Conservation (phyloP, 495 filamentous ascomycete genomes). For the Penicillium daleae region DNA sequence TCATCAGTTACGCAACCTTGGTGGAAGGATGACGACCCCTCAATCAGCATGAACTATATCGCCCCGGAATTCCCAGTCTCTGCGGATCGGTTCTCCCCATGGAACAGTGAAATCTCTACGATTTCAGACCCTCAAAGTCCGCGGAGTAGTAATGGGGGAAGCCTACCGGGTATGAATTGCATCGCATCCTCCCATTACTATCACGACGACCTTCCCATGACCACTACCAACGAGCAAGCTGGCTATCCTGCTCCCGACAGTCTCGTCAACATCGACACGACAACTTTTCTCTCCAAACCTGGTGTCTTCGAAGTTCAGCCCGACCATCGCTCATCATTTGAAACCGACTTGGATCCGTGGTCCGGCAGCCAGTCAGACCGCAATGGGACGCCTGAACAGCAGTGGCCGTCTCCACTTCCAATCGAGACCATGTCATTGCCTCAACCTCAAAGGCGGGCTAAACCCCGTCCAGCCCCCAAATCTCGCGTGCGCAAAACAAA, state of each 20-base stretch:
- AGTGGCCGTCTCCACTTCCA: conserved; percentile 15
- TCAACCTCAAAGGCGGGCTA: conserved; percentile 7
- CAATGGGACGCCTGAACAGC: conserved; percentile 24
- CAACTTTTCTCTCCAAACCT: conserved; percentile 11
- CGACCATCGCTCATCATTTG: conserved; percentile 18
- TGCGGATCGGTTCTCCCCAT: conserved; percentile 20
- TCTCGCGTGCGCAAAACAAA: conserved; percentile 16
- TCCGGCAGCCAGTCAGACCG: conserved; percentile 23
- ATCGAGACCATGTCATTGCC: conserved; percentile 2
- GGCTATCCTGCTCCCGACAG: conserved; percentile 24
- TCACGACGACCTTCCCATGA: conserved; percentile 26
- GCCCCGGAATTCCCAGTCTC: conserved; percentile 12
- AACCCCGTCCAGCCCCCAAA: conserved; percentile 4
- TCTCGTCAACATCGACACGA: conserved; percentile 18
- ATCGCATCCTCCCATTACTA: conserved; percentile 27
- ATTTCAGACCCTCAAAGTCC: conserved; percentile 32
- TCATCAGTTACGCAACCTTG: conserved; percentile 13
- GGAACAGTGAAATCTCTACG: conserved; percentile 26
- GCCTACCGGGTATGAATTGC: conserved; percentile 22
- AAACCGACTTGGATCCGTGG: conserved; percentile 21
- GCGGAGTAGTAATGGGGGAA: conserved; percentile 21
- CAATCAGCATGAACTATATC: conserved; percentile 11
- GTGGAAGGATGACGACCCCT: conserved; percentile 11
- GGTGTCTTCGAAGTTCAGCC: conserved; percentile 11
- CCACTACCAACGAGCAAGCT: conserved; percentile 14